Percentiles rank a stretch among this genome's conserved stretches.
Conservation (phyloP, 768 basidiomycete genomes). For the Baorangia bicolor region DNA sequence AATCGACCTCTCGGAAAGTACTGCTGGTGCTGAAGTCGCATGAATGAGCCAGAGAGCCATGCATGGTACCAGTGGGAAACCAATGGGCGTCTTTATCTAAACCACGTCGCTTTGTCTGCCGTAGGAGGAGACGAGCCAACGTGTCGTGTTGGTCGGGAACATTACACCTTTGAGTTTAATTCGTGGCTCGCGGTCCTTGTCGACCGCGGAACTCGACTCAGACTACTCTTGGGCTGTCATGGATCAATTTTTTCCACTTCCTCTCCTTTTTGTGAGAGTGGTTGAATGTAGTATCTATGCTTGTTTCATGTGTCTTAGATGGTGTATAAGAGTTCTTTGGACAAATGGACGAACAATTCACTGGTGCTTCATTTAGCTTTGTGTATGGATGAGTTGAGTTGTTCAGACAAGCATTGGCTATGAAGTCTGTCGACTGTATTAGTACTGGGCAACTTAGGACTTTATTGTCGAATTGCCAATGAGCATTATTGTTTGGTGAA, state of each 20-base stretch:
- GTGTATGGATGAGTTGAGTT: too few species aligned
- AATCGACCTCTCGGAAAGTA: too few species aligned
- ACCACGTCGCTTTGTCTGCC: background rate
- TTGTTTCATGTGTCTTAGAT: background rate
- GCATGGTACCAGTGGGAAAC: background rate
- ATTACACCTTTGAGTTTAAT: constrained; percentile 20
- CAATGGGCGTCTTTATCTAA: background rate
- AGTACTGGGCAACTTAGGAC: too few species aligned
- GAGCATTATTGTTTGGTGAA: background rate
- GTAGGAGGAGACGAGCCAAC: constrained; percentile 6
- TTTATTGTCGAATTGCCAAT: too few species aligned
- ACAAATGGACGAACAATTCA: too few species aligned
- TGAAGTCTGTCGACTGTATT: too few species aligned
- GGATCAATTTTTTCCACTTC: background rate
- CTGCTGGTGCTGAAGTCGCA: background rate
- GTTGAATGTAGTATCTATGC: background rate
- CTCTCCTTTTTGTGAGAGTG: constrained; percentile 8
- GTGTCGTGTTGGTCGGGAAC: background rate
- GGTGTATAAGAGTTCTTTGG: background rate
- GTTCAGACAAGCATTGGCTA: too few species aligned
- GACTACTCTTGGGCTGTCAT: constrained; percentile 24
- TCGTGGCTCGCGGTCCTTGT: constrained; percentile 20
- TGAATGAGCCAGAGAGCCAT: too few species aligned
- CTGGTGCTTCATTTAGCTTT: too few species aligned
- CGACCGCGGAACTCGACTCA: constrained; percentile 20